phyloP scores from a whole-genome alignment of 1,284 basidiomycete species.

The Thecaphora thlaspeos region DNA sequence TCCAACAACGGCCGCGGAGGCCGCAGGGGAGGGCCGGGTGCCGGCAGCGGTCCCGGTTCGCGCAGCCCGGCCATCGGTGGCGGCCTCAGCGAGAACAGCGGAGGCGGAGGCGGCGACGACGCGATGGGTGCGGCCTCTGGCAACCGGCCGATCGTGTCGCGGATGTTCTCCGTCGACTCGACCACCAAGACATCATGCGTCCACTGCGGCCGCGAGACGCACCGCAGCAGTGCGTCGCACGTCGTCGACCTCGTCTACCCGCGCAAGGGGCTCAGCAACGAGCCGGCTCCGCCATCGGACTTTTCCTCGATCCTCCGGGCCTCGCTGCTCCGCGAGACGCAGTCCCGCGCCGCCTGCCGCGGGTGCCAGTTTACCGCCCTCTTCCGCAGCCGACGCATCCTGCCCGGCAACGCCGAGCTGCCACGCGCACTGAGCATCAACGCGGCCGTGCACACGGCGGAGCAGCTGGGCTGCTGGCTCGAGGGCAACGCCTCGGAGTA shows the following conservation, averaged over 20 bases:
- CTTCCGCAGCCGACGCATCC: conserved; percentile 68
- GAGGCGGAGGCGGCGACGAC: too few relatives aligned
- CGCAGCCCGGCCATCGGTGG: not conserved
- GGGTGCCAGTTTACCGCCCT: conserved; percentile 63
- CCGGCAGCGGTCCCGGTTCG: not conserved
- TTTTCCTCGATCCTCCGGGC: conserved; percentile 73
- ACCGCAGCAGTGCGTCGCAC: conserved; percentile 34
- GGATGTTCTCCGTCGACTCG: conserved; percentile 29
- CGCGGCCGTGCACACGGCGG: conserved; percentile 75
- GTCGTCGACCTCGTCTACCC: conserved; percentile 83
- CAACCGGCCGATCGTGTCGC: conserved; percentile 2
- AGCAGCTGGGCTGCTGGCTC: conserved; percentile 74
- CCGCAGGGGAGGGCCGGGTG: not conserved
- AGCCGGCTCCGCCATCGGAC: conserved; percentile 62
- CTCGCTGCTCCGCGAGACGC: conserved; percentile 77
- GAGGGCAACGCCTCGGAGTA: conserved; percentile 60
- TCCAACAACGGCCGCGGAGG: not conserved
- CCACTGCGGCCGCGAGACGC: conserved; percentile 73
- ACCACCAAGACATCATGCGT: conserved; percentile 66
- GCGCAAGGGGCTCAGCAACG: conserved; percentile 66
- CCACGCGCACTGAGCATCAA: conserved; percentile 88
- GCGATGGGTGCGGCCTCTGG: not conserved
- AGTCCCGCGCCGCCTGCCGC: conserved; percentile 81
- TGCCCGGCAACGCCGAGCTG: conserved; percentile 63
- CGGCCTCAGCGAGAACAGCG: too few relatives aligned